Evolutionary conservation across 179 eudicot genomes (phyloP).

Genomic region (Corrigiola litoralis): DNA sequence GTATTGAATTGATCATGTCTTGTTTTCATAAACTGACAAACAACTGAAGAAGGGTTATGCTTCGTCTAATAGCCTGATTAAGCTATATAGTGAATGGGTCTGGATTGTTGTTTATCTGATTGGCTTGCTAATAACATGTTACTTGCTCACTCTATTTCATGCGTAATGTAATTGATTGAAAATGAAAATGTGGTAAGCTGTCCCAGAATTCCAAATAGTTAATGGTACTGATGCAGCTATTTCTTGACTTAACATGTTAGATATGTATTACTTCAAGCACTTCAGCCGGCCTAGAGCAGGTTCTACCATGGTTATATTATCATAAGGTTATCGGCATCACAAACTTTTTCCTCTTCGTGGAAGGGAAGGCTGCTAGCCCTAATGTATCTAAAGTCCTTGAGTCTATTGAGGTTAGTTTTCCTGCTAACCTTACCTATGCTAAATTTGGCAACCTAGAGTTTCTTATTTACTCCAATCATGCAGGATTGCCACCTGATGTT

Average conservation of each 20-base stretch:
- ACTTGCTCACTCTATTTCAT: background rate
- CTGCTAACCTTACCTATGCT: background rate
- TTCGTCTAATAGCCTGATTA: too few relatives aligned
- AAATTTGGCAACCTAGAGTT: background rate
- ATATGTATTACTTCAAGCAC: conserved; percentile 83
- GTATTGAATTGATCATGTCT: background rate
- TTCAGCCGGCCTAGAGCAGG: conserved; percentile 86
- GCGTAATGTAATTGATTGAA: background rate
- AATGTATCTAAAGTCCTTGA: conserved; percentile 67
- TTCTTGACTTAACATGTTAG: conserved; percentile 26
- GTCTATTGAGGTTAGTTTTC: conserved; percentile 63
- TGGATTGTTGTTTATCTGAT: background rate
- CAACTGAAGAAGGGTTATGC: too few relatives aligned
- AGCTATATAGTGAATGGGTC: background rate
- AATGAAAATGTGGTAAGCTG: background rate
- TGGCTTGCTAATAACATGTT: background rate
- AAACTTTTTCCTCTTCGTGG: conserved; percentile 78
- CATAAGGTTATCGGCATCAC: conserved; percentile 90
- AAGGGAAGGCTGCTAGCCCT: conserved; percentile 90
- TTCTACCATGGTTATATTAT: conserved; percentile 88
- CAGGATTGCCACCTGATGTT: background rate
- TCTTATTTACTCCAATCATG: background rate
- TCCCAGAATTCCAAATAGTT: too few relatives aligned
- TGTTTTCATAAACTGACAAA: background rate
- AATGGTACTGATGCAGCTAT: background rate